Conservation (phyloP, 495 filamentous ascomycete genomes). For the Extremus antarcticus region DNA sequence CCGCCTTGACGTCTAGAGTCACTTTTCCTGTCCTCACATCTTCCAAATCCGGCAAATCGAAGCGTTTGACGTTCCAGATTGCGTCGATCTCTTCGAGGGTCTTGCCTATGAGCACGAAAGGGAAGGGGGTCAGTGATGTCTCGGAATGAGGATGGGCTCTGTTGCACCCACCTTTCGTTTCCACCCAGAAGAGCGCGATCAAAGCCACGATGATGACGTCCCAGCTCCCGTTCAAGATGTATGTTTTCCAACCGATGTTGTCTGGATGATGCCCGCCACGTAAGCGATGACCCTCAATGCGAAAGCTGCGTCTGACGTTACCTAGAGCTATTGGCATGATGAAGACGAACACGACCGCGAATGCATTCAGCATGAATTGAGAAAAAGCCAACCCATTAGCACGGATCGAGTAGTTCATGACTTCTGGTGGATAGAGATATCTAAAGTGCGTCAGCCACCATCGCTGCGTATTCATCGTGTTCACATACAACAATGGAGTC, state of each 20-base stretch:
- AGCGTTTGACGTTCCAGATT: constrained; percentile 33
- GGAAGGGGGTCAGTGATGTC: not conserved
- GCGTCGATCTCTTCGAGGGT: constrained; percentile 21
- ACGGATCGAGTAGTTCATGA: constrained; percentile 27
- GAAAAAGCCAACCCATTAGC: constrained; percentile 25
- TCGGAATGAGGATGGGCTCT: not conserved
- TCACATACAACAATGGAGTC: not conserved
- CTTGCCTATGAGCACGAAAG: constrained; percentile 18
- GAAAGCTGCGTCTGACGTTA: too few species aligned
- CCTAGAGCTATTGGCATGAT: constrained; percentile 39
- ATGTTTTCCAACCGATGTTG: not conserved
- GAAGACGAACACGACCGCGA: constrained; percentile 40
- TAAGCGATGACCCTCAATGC: too few species aligned
- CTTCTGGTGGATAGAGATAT: constrained; percentile 46
- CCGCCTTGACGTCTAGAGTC: constrained; percentile 2
- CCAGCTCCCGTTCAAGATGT: not conserved
- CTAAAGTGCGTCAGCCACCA: constrained; percentile 47
- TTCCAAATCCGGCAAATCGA: constrained; percentile 35
- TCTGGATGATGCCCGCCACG: too few species aligned
- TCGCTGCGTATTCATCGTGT: constrained; percentile 36
- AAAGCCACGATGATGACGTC: not conserved
- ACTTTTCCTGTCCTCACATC: constrained; percentile 27
- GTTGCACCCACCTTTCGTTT: too few species aligned
- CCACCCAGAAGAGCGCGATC: not conserved
- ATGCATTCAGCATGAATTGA: constrained; percentile 32